Percentiles rank a stretch among this genome's conserved stretches.
These are phyloP conservation scores for Alternaria incomplexa DNA, from an alignment of 2,329 filamentous ascomycete genomes.

Conservation along the genomic window DNA sequence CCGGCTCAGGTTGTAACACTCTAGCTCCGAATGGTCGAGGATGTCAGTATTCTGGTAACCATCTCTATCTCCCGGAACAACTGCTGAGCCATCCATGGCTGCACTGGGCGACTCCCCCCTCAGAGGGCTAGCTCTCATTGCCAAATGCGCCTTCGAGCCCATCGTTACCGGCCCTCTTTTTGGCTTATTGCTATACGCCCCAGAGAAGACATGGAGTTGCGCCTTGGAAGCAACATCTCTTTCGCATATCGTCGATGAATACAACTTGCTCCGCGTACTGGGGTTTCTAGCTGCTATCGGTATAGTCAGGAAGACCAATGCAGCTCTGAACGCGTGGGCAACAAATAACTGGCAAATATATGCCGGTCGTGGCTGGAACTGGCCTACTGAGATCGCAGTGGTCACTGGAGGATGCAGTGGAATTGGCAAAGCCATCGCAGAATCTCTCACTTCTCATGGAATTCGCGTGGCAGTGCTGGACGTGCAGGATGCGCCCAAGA, in stretches of 20 bases:
- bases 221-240: background rate
- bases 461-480: slow-evolving; percentile 22
- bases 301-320: background rate
- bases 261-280: background rate
- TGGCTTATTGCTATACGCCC: slow-evolving; percentile 1
- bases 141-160: background rate
- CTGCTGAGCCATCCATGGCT: background rate
- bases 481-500: slow-evolving; percentile 8
- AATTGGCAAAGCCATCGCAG: slow-evolving; percentile 20
- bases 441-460: slow-evolving; percentile 10
- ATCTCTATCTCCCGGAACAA: background rate
- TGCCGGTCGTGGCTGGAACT: slow-evolving; percentile 15
- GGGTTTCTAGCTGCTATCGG: slow-evolving; percentile 1
- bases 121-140: background rate
- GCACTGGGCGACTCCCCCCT: background rate
- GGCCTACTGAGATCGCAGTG: slow-evolving; percentile 20
- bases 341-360: slow-evolving; percentile 10
- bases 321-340: slow-evolving; percentile 7
- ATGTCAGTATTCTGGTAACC: no score
- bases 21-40: background rate
- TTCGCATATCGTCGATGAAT: background rate
- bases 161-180: slow-evolving; percentile 1
- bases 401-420: slow-evolving; percentile 25
- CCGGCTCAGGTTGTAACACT: background rate
- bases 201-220: background rate